These are phyloP conservation scores for Leccinum obscurum DNA, from an alignment of 768 basidiomycete genomes.

Conservation along the genomic window DNA sequence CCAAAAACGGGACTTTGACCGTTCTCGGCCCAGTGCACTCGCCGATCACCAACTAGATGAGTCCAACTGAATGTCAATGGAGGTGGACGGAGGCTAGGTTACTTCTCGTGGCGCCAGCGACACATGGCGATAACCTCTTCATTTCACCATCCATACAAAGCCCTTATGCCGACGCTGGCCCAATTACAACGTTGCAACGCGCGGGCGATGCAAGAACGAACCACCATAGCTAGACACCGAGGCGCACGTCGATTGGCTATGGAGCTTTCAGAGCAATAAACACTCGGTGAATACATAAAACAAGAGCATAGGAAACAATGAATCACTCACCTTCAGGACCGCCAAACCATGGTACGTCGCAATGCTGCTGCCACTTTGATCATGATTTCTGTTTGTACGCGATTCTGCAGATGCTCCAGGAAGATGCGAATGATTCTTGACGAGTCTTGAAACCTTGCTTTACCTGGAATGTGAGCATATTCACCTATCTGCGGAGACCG, in stretches of 20 bases:
- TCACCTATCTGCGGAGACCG: neutral
- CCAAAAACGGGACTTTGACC: neutral
- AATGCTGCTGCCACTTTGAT: neutral
- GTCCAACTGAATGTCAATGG: neutral
- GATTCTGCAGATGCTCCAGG: neutral
- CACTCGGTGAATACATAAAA: neutral
- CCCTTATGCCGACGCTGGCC: neutral
- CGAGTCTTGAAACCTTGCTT: neutral
- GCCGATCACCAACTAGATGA: neutral
- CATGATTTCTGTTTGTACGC: neutral
- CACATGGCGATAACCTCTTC: neutral
- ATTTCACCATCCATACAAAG: slow-evolving; percentile 2
- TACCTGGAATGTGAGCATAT: slow-evolving; percentile 3
- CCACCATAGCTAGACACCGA: neutral
- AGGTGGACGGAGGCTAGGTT: slow-evolving; percentile 1
- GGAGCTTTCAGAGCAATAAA: neutral
- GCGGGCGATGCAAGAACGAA: neutral
- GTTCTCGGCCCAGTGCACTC: neutral
- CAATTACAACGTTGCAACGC: neutral
- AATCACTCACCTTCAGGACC: neutral
- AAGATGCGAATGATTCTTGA: neutral
- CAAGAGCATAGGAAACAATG: neutral
- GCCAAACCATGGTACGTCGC: neutral
- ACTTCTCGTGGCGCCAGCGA: slow-evolving; percentile 3
- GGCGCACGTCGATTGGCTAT: neutral